Percentiles rank a stretch among this genome's conserved stretches.
Evolutionary conservation across 352 stramenopile species (phyloP).

Genomic region (Globisporangium splendens): DNA sequence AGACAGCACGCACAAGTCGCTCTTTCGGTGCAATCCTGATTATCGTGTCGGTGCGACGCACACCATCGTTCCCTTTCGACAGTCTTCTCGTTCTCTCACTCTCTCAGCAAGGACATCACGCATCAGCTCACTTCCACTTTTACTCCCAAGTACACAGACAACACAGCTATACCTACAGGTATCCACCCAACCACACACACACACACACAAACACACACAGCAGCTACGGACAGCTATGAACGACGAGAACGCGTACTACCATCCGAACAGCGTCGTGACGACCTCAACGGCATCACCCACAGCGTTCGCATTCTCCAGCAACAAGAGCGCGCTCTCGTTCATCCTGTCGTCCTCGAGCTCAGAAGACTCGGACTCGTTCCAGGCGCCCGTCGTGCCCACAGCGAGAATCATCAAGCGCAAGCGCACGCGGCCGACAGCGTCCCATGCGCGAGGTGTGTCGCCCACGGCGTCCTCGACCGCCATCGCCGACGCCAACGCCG

Average conservation of each 20-base stretch:
- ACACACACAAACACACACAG: too few species aligned
- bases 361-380: slow-evolving; percentile 5
- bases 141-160: background rate
- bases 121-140: slow-evolving; percentile 3
- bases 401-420: slow-evolving; percentile 8
- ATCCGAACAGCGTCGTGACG: background rate
- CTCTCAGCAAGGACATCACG: too few species aligned
- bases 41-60: too few species aligned
- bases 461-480: background rate
- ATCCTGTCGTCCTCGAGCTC: slow-evolving; percentile 7
- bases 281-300: background rate
- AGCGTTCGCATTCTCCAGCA: background rate
- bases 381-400: slow-evolving; percentile 2
- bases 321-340: slow-evolving; percentile 10
- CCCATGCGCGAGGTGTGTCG: background rate
- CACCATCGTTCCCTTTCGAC: background rate
- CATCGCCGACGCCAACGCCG: background rate
- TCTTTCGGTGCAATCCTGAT: background rate
- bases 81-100: too few species aligned
- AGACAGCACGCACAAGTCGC: background rate
- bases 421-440: background rate
- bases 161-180: too few species aligned
- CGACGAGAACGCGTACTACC: slow-evolving; percentile 5
- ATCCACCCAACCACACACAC: too few species aligned
- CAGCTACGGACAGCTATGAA: too few species aligned